Evolutionary conservation across 306 rosid genomes (phyloP), one percentile per base, ranked within the genome.

Genomic region (Casuarina glauca): DNA sequence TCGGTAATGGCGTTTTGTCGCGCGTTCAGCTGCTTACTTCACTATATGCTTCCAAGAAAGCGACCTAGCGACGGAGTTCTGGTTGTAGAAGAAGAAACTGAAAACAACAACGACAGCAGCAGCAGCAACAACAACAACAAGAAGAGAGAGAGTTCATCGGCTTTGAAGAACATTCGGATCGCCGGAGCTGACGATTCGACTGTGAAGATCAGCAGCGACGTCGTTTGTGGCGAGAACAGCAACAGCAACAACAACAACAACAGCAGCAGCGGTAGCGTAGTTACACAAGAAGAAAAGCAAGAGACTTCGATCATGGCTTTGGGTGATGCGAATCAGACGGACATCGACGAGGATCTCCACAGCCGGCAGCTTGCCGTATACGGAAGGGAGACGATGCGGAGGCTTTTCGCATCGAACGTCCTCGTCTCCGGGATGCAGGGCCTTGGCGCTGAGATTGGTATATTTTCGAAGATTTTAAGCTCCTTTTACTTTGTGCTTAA

Each of bases 1-100:
- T 70, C 81, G 83, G 77, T 86, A 82, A 57, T 73, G 79, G 49
- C 50, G 81, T 90, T 75, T 78, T 77, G 71, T 86, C 55, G 81
- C 63, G 57, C 73, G 35, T 89, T 82, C 81, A 83, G 92, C 90
- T 89, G 94, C 78, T 83, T 81, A 85, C 87, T 85, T 93, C 84
- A 87, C 97, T 92, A 82, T 92, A 94, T 94, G 98, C 97, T 94
- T 92, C 97, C 97, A 49, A 87, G 84, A 80, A 92, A 90, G 98
- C 88, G 98, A 94, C 74, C 85, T 76, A 41, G 94, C 35, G 92
- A 90, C 86, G 96, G 88, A 93, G 86, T 2, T 48, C 51, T 49
- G 89, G 88, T 81, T 83, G 91, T 81, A 82, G 89, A 76, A 87
- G 92, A 67, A 78, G 87, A 83, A 57, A 78, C 70, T 55, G 84